Base-by-base conservation (phyloP, 768 basidiomycete species). In the Hemileccinum rubropunctum region DNA sequence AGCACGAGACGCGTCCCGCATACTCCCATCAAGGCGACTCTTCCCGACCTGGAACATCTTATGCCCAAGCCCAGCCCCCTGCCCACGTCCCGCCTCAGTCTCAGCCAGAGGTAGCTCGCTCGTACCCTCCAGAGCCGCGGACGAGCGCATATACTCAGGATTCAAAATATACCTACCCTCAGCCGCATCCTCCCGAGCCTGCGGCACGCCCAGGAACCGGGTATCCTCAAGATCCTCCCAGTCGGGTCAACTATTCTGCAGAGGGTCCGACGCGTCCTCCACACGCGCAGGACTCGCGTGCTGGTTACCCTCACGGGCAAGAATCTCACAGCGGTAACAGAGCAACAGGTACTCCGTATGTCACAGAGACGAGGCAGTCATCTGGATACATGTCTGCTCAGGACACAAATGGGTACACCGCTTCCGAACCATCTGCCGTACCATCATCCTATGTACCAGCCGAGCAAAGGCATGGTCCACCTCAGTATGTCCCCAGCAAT, bases 121-220 rank as follows among this genome's bases (percentile, higher is more conserved):
- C 56, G 20, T 64, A 53, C 41, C 50, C 53, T 17, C 39, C 50
- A 18, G 62, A 63, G 30, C 20, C 45, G 2, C 61, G 61, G n/a
- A 13, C 62, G 11, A 36, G 40, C 42, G 59, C 57, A 51, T 64
- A 62, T 43, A 54, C 53, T 23, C 62, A 64, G 41, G 59, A 59
- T 12, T 30, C 61, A 39, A 64, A 62, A 37, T 54, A 54, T 35
- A 26, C 59, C 8, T 61, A 64, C 50, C 32, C 62, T 26, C 62
- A 54, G 21, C 26, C n/a, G n/a, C n/a, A n/a, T n/a, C n/a, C n/a
- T n/a, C n/a, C 52, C 4, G 62, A 63, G 42, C 48, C 57, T 17
- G 20, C 57, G 1, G 2, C 60, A 20, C 63, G 60, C 13, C 6
- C 57, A 27, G 45, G 35, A 4, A n/a, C 60, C 6, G 39, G 30